A percentile compares a stretch with the other conserved stretches of the same genome.
These are phyloP conservation scores for Blumeriella jaapii DNA, from an alignment of 2,329 filamentous ascomycete genomes.

Conservation along the genomic window DNA sequence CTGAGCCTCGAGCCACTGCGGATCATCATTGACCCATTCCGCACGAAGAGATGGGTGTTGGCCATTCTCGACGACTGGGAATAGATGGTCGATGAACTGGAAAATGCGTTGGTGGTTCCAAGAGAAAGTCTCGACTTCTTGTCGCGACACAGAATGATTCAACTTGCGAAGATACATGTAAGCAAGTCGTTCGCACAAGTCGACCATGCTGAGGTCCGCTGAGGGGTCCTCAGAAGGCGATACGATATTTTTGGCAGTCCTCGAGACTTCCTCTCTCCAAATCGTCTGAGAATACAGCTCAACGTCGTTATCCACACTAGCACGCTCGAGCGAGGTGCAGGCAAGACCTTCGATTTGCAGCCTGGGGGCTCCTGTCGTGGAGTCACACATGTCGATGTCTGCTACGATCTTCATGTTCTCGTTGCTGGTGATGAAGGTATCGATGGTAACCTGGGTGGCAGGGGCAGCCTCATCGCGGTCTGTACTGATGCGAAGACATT, in stretches of 20 bases:
- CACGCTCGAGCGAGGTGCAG: slow-evolving; percentile 7
- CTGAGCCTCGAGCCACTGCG: slow-evolving; percentile 6
- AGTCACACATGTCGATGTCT: slow-evolving; percentile 8
- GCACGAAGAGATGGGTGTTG: slow-evolving; percentile 6
- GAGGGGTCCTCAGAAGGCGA: not conserved
- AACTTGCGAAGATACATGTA: slow-evolving; percentile 8
- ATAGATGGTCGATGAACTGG: slow-evolving; percentile 9
- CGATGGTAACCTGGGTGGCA: slow-evolving; percentile 7
- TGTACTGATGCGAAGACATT: slow-evolving; percentile 9
- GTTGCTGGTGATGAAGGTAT: slow-evolving; percentile 8
- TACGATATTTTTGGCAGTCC: slow-evolving; percentile 1
- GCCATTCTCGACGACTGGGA: slow-evolving; percentile 8
- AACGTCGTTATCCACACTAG: slow-evolving; percentile 7
- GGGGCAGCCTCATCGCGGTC: slow-evolving; percentile 7
- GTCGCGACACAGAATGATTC: slow-evolving; percentile 3
- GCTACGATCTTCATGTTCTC: slow-evolving; percentile 9
- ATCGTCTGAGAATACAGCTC: slow-evolving; percentile 8
- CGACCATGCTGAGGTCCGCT: slow-evolving; percentile 5
- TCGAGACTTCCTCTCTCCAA: slow-evolving; percentile 8
- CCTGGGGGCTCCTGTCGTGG: slow-evolving; percentile 4
- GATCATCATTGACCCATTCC: slow-evolving; percentile 7
- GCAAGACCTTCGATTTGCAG: slow-evolving; percentile 9
- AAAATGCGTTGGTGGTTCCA: slow-evolving; percentile 10
- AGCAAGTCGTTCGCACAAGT: slow-evolving; percentile 7
- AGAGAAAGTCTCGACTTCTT: slow-evolving; percentile 6